These are phyloP conservation scores for Phytophthora cactorum DNA, from an alignment of 352 stramenopile species.

Conservation along the genomic window DNA sequence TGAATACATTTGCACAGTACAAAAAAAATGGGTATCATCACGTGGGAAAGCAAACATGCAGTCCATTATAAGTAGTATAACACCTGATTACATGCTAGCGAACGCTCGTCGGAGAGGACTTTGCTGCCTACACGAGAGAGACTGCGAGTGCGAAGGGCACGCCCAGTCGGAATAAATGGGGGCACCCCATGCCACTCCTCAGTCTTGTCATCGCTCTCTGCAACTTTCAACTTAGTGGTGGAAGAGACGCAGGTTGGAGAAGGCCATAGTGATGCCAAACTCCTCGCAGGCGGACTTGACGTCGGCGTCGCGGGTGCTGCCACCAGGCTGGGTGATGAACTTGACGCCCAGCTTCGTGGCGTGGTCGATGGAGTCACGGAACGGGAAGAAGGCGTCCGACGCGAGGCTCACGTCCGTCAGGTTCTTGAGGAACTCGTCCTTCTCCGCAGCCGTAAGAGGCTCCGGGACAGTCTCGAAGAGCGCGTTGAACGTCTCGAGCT, in stretches of 20 bases:
- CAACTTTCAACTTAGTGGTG: constrained; percentile 94
- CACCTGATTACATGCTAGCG: constrained; percentile 29
- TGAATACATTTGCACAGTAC: too few relatives aligned
- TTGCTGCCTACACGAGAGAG: constrained; percentile 27
- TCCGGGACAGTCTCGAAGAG: constrained; percentile 95
- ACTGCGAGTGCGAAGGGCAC: constrained; percentile 15
- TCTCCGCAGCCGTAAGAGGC: constrained; percentile 94
- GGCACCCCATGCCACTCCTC: constrained; percentile 9
- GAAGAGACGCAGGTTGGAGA: constrained; percentile 98
- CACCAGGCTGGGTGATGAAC: constrained; percentile 97
- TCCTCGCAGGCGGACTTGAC: constrained; percentile 96
- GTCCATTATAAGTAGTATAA: constrained; percentile 35
- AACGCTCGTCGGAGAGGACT: constrained; percentile 16
- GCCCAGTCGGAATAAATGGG: constrained; percentile 16
- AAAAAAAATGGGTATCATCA: too few relatives aligned
- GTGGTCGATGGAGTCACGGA: constrained; percentile 99
- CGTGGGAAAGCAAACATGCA: constrained; percentile 19
- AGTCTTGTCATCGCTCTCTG: constrained; percentile 25
- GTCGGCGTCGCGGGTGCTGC: constrained; percentile 87
- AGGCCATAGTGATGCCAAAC: constrained; percentile 99
- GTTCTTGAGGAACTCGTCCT: constrained; percentile 94
- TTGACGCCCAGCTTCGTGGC: constrained; percentile 94
- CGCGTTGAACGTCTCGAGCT: constrained; percentile 95
- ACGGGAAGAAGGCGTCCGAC: constrained; percentile 99
- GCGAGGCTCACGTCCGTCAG: constrained; percentile 94